Conservation (phyloP, 2,329 filamentous ascomycete genomes). For the Corynespora cassiicola region DNA sequence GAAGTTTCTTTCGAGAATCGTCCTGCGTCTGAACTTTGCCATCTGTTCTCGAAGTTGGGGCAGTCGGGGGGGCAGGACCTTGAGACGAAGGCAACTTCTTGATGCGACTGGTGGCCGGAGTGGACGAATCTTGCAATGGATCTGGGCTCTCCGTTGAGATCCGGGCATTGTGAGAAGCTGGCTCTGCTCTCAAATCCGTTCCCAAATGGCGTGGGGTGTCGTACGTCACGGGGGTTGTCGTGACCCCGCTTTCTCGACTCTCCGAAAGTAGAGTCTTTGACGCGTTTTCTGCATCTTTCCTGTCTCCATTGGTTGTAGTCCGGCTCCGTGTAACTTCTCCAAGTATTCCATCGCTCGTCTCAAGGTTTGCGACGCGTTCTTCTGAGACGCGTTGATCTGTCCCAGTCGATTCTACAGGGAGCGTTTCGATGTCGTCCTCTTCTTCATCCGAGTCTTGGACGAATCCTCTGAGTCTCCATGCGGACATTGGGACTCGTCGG, state of each 20-base stretch:
- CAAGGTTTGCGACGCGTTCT: conserved; percentile 22
- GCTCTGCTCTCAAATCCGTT: no score
- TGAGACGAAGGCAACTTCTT: conserved; percentile 13
- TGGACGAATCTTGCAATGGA: conserved; percentile 29
- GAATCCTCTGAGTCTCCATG: conserved; percentile 57
- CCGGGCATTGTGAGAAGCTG: background rate
- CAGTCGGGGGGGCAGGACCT: conserved; percentile 1
- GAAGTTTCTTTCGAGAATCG: no score
- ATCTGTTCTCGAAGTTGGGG: conserved; percentile 8
- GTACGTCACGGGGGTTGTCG: no score
- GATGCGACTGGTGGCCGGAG: conserved; percentile 6
- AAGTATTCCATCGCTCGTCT: background rate
- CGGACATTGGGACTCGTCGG: conserved; percentile 51
- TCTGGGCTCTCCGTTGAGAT: conserved; percentile 40
- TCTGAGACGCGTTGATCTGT: conserved; percentile 17
- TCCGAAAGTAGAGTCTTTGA: background rate
- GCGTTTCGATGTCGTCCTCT: conserved; percentile 43
- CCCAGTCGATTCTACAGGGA: conserved; percentile 13
- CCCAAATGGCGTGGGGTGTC: no score
- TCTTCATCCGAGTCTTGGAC: conserved; percentile 61
- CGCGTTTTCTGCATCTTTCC: no score
- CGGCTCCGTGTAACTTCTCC: background rate
- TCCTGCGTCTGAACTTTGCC: no score
- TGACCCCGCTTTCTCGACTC: conserved; percentile 9
- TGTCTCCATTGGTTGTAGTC: background rate